phyloP scores from a whole-genome alignment of 73 alveolate genomes.

The Halteria grandinella region DNA sequence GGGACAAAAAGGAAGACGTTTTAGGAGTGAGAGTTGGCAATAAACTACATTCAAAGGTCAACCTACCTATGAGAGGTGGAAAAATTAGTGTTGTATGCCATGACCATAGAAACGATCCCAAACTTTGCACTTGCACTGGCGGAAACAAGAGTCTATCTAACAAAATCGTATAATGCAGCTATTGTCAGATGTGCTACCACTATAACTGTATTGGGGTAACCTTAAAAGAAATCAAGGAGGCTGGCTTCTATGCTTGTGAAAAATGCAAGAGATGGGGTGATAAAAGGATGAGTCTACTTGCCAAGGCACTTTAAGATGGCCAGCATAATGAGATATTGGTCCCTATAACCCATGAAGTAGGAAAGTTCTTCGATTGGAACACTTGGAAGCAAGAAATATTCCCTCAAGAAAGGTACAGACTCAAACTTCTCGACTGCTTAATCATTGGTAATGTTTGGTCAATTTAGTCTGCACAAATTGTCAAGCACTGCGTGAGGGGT shows the following conservation, averaged over 20 bases:
- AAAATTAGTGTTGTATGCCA: constrained; percentile 2
- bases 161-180: background rate
- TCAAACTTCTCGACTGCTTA: background rate
- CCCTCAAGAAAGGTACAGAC: background rate
- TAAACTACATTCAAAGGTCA: constrained; percentile 11
- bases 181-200: constrained; percentile 21
- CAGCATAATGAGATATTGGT: background rate
- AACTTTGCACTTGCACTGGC: constrained; percentile 5
- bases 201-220: constrained; percentile 7
- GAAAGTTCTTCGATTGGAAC: background rate
- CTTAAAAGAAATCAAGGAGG: background rate
- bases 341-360: background rate
- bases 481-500: background rate
- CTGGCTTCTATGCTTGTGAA: constrained; percentile 1
- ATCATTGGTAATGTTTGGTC: background rate
- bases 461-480: background rate
- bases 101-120: background rate
- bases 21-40: background rate
- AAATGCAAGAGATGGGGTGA: constrained; percentile 17
- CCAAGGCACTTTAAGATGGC: background rate
- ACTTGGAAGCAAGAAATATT: background rate
- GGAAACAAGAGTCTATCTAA: background rate
- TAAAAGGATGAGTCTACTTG: constrained; percentile 6
- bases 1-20: background rate
- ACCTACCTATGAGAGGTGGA: constrained; percentile 30